A percentile compares a stretch with the other conserved stretches of the same genome.
Evolutionary conservation across 202 grass and related monocot species (phyloP).

Genomic region (Panicum hallii): DNA sequence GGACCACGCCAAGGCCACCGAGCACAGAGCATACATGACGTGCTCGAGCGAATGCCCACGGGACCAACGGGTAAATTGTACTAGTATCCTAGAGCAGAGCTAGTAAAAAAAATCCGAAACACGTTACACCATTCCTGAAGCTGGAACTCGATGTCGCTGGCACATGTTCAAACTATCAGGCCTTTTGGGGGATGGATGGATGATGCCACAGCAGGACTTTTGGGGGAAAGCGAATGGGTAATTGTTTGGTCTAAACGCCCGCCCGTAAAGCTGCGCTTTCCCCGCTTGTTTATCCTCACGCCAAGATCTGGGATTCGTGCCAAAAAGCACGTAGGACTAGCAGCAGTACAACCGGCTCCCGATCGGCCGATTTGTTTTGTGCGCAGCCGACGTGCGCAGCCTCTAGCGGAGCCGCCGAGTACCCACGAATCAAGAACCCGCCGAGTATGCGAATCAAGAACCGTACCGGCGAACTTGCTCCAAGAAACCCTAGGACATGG

Average conservation of each 20-base stretch:
- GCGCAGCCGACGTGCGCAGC: background rate
- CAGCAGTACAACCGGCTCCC: background rate
- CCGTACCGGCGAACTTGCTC: no score
- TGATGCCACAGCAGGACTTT: conserved; percentile 49
- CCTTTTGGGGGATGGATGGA: background rate
- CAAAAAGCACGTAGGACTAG: conserved; percentile 18
- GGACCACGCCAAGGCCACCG: conserved; percentile 32
- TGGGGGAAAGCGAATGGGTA: background rate
- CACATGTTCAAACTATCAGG: background rate
- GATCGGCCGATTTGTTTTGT: conserved; percentile 25
- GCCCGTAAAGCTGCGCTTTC: no score
- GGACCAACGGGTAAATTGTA: conserved; percentile 18
- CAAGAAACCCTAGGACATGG: no score
- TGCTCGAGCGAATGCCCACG: background rate
- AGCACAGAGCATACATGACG: background rate
- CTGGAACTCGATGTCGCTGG: background rate
- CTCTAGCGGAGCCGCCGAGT: no score
- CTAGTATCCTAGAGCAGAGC: background rate
- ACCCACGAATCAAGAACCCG: no score
- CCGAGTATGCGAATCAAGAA: no score
- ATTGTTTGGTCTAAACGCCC: background rate
- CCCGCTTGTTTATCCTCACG: conserved; percentile 10
- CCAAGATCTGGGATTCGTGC: conserved; percentile 55
- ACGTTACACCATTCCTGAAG: background rate
- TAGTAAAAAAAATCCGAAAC: background rate